Percentiles rank a stretch among this genome's conserved stretches.
Evolutionary conservation across 768 basidiomycete genomes (phyloP).

Genomic region (Rhizopogon vinicolor): DNA sequence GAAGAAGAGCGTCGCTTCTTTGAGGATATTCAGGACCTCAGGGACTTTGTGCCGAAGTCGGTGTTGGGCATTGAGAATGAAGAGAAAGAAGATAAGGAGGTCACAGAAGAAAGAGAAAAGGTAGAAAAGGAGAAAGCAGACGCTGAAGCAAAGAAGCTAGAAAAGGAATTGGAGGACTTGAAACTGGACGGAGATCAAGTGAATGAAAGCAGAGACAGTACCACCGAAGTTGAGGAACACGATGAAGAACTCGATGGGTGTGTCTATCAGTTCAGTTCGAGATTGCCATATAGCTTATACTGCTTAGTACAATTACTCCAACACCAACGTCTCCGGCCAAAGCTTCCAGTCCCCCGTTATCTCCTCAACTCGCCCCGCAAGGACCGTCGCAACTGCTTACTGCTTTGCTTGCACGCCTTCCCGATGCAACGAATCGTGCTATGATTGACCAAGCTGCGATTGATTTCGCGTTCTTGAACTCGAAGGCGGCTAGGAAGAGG

Average conservation of each 20-base stretch:
- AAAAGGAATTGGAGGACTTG: slow-evolving; percentile 72
- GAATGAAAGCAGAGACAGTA: slow-evolving; percentile 15
- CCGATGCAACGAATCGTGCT: slow-evolving; percentile 89
- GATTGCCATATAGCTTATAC: slow-evolving; percentile 17
- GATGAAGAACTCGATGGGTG: slow-evolving; percentile 28
- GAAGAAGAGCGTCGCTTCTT: slow-evolving; percentile 94
- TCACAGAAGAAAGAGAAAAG: slow-evolving; percentile 40
- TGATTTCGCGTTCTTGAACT: slow-evolving; percentile 95
- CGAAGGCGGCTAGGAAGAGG: slow-evolving; percentile 91
- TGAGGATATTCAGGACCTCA: slow-evolving; percentile 88
- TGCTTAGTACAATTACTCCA: slow-evolving; percentile 47
- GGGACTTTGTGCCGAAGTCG: slow-evolving; percentile 86
- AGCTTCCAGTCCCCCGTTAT: slow-evolving; percentile 50
- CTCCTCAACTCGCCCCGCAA: slow-evolving; percentile 73
- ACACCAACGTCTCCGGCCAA: slow-evolving; percentile 61
- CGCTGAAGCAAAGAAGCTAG: slow-evolving; percentile 66
- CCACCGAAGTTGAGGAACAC: slow-evolving; percentile 12
- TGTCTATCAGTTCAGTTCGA: slow-evolving; percentile 2
- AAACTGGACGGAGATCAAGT: slow-evolving; percentile 29
- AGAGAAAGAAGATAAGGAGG: slow-evolving; percentile 34
- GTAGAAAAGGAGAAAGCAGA: slow-evolving; percentile 58
- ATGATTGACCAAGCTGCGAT: slow-evolving; percentile 91
- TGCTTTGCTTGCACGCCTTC: slow-evolving; percentile 82
- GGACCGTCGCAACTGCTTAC: slow-evolving; percentile 93
- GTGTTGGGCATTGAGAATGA: slow-evolving; percentile 67